Base-by-base conservation (phyloP, 108 stramenopile species). In the Skeletonema potamos region DNA sequence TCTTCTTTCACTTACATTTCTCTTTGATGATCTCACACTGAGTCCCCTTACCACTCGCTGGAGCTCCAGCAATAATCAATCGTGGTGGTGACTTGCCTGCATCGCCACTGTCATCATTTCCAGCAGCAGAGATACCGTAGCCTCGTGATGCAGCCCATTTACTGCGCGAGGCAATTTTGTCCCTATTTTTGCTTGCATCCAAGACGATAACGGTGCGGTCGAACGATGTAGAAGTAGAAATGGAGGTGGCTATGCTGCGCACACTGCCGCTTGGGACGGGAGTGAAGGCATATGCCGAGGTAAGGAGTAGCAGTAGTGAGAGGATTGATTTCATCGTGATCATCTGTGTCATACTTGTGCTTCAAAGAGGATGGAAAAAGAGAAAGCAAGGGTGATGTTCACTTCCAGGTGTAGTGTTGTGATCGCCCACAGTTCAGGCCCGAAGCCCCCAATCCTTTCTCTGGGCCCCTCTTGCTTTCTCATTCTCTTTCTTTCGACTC, bases 21-120 rank as follows among this genome's bases (percentile, higher is more conserved):
- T 86, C 79, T 64, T 74, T 77, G 62, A 94, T 87, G 15, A 84
- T 48, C 60, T 87, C 86, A 60, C 92, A 94, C 61, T 94, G 92
- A 13, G 92, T 94, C 7, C 92, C 92, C 70, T 94, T 94, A 27
- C 92, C 92, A 61, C 68, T 66, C 0, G 90, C 93, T 1, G 93
- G 90, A 12, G 89, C 91, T 17, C 90, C 90, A 8, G 85, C 79
- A 64, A 93, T 85, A 69, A 89, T 90, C 10, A 90, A 58, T 29
- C 70, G 79, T 18, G 79, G 80, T 5, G 55, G 4, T 15, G 51
- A 13, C 29, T 66, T 57, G 22, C 30, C 29, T 34, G 65, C 27
- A 20, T 43, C 17, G 2, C 33, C n/a, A 2, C 27, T 32, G 15
- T 27, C 44, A 13, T 51, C 67, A 33, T n/a, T 36, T 20, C 0